Conservation (phyloP, 1,284 basidiomycete species). For the Trametes pubescens region DNA sequence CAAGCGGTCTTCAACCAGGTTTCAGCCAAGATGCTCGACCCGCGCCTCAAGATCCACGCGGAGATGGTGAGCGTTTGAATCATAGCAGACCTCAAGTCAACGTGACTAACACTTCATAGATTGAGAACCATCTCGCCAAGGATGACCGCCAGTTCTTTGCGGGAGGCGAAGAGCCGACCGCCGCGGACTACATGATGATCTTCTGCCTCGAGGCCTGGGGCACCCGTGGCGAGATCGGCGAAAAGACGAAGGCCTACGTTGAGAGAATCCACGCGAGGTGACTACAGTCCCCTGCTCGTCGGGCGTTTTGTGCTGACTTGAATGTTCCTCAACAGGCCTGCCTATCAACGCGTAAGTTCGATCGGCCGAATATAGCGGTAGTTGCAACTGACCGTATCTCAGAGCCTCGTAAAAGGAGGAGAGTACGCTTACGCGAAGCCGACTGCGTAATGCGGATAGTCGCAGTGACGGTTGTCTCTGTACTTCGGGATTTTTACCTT, state of each 20-base stretch:
- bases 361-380: neutral
- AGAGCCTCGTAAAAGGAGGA: slow-evolving; percentile 48
- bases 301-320: slow-evolving; percentile 8
- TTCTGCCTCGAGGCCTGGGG: slow-evolving; percentile 45
- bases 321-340: slow-evolving; percentile 38
- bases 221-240: slow-evolving; percentile 34
- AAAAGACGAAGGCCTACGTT: slow-evolving; percentile 41
- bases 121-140: slow-evolving; percentile 40
- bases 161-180: slow-evolving; percentile 48
- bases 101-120: slow-evolving; percentile 23
- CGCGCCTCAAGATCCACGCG: slow-evolving; percentile 39
- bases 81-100: no score
- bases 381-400: neutral
- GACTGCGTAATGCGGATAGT: neutral
- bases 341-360: slow-evolving; percentile 45
- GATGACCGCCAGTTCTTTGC: slow-evolving; percentile 45
- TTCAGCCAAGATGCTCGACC: slow-evolving; percentile 31
- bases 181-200: slow-evolving; percentile 51
- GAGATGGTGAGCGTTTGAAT: slow-evolving; percentile 33
- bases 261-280: slow-evolving; percentile 43
- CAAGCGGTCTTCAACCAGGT: slow-evolving; percentile 35
- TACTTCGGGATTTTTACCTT: neutral
- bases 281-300: neutral
- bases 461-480: neutral
- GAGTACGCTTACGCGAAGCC: slow-evolving; percentile 43